Evolutionary conservation across 768 basidiomycete genomes (phyloP).

Genomic region (Clitopilus passeckerianus): DNA sequence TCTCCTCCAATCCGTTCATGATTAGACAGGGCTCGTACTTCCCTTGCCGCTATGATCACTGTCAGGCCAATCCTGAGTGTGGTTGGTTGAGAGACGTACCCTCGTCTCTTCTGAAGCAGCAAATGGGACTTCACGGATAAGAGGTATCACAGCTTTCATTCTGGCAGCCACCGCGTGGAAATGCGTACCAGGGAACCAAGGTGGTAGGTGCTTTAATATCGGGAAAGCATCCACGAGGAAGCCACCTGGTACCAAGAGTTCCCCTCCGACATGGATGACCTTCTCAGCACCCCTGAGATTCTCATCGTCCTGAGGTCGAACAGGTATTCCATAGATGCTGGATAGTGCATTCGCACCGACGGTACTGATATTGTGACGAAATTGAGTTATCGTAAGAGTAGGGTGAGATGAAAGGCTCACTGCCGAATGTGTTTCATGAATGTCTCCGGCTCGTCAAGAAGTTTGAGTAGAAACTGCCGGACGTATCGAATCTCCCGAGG

Average conservation of each 20-base stretch:
- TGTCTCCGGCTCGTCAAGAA: neutral
- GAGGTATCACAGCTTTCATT: constrained; percentile 3
- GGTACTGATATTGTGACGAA: neutral
- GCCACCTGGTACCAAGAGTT: constrained; percentile 10
- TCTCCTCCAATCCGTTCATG: neutral
- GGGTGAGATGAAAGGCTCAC: neutral
- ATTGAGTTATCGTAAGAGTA: neutral
- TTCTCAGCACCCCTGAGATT: constrained; percentile 12
- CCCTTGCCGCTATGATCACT: neutral
- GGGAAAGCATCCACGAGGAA: constrained; percentile 13
- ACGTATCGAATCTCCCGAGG: neutral
- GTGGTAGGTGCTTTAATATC: constrained; percentile 7
- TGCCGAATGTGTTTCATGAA: neutral
- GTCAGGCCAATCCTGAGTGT: neutral
- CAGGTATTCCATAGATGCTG: neutral
- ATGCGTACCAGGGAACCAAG: constrained; percentile 12
- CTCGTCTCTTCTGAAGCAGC: constrained; percentile 6
- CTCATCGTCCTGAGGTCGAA: constrained; percentile 10
- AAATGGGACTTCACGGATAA: constrained; percentile 17
- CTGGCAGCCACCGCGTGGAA: constrained; percentile 11
- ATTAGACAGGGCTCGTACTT: neutral
- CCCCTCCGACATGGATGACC: neutral
- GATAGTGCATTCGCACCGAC: neutral
- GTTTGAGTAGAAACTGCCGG: neutral
- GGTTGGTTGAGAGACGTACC: neutral